Base-by-base conservation (phyloP, 1,284 basidiomycete species). In the Crucibulum parvulum region DNA sequence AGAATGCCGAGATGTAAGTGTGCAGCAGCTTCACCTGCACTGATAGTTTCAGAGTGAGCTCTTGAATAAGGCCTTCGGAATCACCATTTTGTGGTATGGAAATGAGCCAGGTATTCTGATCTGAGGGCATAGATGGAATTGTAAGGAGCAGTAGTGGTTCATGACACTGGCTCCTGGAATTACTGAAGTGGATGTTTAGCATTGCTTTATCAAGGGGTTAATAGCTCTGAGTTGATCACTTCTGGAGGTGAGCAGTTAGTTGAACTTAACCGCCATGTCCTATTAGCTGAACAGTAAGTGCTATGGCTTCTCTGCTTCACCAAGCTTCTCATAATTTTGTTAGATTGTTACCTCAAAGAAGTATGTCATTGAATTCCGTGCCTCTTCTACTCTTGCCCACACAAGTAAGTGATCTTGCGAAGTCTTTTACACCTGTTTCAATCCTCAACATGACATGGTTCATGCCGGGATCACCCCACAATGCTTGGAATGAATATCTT, bases 371-470 rank as follows among this genome's bases (percentile, higher is more conserved):
- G 43, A 54, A 62, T 52, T 36, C 68, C 34, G 74, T 77, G 4
- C 87, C 88, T 2, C 75, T 88, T 10, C 68, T 89, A 24, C 66
- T 90, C 51, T 80, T 84, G 2, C 87, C 90, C 0, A 69, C 74
- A 16, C 76, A 84, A 64, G 77, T 87, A 47, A 78, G 74, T 34
- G 74, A 81, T 47, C 72, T 78, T n/a, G 47, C 66, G 37, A 66
- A 75, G 24, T 63, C 72, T 10, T 66, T 75, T n/a, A 37, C 64
- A 6, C 60, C 69, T 52, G 78, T 89, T 45, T 77, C 84, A 1
- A 66, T 93, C 56, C 74, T 94, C 35, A 95, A 96, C 71, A 88
- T 89, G 31, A 89, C 86, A 45, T 96, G 94, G 94, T 90, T 92
- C 73, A 95, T 96, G 94, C 94, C 94, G 50, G 91, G 89, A 72